These are phyloP conservation scores for Penicillium sp. DNA, from an alignment of 2,329 filamentous ascomycete species.

Conservation along the genomic window DNA sequence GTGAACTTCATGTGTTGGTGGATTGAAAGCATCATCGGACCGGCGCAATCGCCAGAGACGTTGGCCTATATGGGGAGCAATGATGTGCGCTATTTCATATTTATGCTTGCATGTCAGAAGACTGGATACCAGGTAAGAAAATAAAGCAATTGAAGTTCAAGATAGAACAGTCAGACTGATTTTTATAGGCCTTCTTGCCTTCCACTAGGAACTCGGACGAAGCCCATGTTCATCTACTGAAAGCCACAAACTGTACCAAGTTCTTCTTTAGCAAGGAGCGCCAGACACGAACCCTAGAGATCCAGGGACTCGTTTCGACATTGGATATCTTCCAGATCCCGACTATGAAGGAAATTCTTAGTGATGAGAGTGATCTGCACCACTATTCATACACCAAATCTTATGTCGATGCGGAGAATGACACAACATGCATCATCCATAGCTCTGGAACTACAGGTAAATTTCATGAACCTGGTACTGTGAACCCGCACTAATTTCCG, in stretches of 20 bases:
- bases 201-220: constrained; percentile 24
- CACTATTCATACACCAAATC: constrained; percentile 21
- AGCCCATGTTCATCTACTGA: constrained; percentile 17
- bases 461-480: constrained; percentile 18
- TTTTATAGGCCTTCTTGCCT: constrained; percentile 18
- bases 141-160: not conserved
- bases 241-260: constrained; percentile 16
- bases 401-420: constrained; percentile 26
- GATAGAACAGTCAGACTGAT: not conserved
- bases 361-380: constrained; percentile 5
- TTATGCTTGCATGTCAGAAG: constrained; percentile 27
- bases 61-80: constrained; percentile 27
- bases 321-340: constrained; percentile 13
- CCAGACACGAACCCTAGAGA: constrained; percentile 41
- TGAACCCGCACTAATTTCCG: constrained; percentile 14
- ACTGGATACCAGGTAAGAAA: constrained; percentile 23
- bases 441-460: constrained; percentile 41
- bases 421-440: constrained; percentile 31
- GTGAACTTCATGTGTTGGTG: constrained; percentile 24
- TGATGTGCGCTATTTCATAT: constrained; percentile 24
- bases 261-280: constrained; percentile 30
- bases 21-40: constrained; percentile 20
- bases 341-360: constrained; percentile 7
- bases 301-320: constrained; percentile 11
- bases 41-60: constrained; percentile 6